These are phyloP conservation scores for Cyberlindnera subsufficiens DNA, from an alignment of 805 yeast species.

Conservation along the genomic window DNA sequence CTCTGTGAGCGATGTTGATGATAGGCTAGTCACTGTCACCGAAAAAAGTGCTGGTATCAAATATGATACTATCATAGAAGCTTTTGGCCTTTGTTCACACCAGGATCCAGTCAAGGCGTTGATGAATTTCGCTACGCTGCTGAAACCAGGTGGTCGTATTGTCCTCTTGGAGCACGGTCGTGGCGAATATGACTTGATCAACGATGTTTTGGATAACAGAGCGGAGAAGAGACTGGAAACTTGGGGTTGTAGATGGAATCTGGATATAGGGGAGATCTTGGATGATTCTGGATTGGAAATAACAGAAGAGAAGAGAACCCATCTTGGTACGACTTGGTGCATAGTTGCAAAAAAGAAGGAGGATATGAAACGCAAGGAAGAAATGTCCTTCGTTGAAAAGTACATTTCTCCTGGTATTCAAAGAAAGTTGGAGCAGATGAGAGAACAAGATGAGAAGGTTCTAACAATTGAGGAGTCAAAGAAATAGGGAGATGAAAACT, in stretches of 20 bases:
- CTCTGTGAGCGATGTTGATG: conserved; percentile 20
- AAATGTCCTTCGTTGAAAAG: conserved; percentile 44
- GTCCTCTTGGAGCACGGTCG: conserved; percentile 90
- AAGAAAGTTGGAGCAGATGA: conserved; percentile 18
- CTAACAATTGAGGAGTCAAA: neutral
- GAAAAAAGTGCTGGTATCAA: conserved; percentile 35
- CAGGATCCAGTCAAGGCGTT: conserved; percentile 85
- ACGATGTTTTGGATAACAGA: conserved; percentile 72
- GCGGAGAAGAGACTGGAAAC: conserved; percentile 78
- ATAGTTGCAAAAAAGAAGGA: conserved; percentile 71
- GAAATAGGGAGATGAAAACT: neutral
- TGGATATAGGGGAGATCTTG: conserved; percentile 84
- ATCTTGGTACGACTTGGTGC: conserved; percentile 91
- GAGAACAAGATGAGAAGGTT: conserved; percentile 5
- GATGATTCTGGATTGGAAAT: conserved; percentile 81
- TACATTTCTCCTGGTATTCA: conserved; percentile 36
- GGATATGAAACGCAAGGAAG: conserved; percentile 45
- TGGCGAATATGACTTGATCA: conserved; percentile 72
- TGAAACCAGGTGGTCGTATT: conserved; percentile 88
- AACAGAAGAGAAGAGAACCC: conserved; percentile 73
- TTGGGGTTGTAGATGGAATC: conserved; percentile 98
- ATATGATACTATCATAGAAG: conserved; percentile 89
- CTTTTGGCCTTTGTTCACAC: conserved; percentile 95
- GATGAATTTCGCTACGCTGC: conserved; percentile 60
- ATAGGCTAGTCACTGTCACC: conserved; percentile 19